Evolutionary conservation across 2,329 filamentous ascomycete genomes (phyloP).

Genomic region (Chrysoporthe austroafricana): DNA sequence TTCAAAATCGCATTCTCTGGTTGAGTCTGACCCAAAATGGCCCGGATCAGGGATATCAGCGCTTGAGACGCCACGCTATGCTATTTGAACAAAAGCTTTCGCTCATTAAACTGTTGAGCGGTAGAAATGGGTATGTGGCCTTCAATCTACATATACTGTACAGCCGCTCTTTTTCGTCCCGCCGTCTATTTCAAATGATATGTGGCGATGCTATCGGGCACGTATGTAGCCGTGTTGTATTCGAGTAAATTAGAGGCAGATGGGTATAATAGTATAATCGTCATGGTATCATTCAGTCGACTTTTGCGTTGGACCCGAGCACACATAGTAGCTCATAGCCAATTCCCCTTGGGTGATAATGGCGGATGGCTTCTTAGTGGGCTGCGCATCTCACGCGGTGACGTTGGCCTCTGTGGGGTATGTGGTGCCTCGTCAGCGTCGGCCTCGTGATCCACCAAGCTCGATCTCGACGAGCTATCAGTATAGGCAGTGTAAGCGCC

Average conservation of each 20-base stretch:
- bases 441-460: not conserved
- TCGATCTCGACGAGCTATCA: slow-evolving; percentile 5
- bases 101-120: not conserved
- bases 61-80: not conserved
- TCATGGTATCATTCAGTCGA: not conserved
- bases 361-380: slow-evolving; percentile 25
- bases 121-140: not conserved
- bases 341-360: slow-evolving; percentile 10
- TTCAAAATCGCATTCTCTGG: not conserved
- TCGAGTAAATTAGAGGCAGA: not conserved
- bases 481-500: slow-evolving; percentile 7
- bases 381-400: slow-evolving; percentile 8
- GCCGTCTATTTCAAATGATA: not conserved
- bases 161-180: not conserved
- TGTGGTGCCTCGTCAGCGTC: not conserved
- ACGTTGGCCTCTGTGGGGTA: not conserved
- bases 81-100: not conserved
- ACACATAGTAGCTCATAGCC: slow-evolving; percentile 12
- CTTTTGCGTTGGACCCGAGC: not conserved
- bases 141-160: not conserved
- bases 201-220: not conserved
- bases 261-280: not conserved
- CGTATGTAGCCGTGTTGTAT: not conserved
- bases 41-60: not conserved
- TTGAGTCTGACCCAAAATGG: not conserved